Evolutionary conservation across 495 filamentous ascomycete genomes (phyloP).

Genomic region (Hyaloscypha variabilis): DNA sequence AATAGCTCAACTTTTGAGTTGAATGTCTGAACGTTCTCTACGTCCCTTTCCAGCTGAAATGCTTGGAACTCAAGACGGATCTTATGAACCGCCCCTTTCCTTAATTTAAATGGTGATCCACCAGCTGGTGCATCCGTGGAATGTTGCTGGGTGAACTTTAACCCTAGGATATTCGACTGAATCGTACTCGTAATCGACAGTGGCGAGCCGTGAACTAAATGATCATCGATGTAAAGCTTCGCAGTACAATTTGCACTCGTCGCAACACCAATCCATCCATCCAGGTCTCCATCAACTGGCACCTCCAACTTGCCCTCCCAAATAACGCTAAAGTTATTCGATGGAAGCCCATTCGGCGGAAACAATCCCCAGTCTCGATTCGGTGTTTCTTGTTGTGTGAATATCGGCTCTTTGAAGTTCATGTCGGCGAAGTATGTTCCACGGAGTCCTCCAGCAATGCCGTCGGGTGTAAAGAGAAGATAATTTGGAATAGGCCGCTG

Average conservation of each 20-base stretch:
- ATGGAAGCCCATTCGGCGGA: constrained; percentile 12
- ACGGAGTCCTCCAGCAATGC: constrained; percentile 2
- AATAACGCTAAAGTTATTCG: constrained; percentile 19
- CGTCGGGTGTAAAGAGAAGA: constrained; percentile 12
- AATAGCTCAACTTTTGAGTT: constrained; percentile 47
- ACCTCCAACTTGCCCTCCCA: constrained; percentile 13
- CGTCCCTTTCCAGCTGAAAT: constrained; percentile 44
- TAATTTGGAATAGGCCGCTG: constrained; percentile 15
- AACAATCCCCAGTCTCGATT: constrained; percentile 15
- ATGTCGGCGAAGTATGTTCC: constrained; percentile 13
- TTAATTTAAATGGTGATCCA: constrained; percentile 40
- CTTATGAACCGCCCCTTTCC: constrained; percentile 35
- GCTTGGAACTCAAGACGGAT: constrained; percentile 48
- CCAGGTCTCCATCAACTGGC: constrained; percentile 7
- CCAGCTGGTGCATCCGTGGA: constrained; percentile 39
- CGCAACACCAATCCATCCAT: constrained; percentile 16
- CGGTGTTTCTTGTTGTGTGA: constrained; percentile 4
- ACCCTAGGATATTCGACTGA: constrained; percentile 12
- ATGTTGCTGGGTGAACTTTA: constrained; percentile 2
- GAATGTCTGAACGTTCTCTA: constrained; percentile 43
- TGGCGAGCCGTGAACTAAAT: not conserved
- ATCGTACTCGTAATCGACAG: not conserved
- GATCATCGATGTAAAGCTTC: constrained; percentile 8
- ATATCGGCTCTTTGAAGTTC: not conserved
- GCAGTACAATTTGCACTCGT: constrained; percentile 13